Conservation (phyloP, 305 asterid species). For the Petunia hybrid region DNA sequence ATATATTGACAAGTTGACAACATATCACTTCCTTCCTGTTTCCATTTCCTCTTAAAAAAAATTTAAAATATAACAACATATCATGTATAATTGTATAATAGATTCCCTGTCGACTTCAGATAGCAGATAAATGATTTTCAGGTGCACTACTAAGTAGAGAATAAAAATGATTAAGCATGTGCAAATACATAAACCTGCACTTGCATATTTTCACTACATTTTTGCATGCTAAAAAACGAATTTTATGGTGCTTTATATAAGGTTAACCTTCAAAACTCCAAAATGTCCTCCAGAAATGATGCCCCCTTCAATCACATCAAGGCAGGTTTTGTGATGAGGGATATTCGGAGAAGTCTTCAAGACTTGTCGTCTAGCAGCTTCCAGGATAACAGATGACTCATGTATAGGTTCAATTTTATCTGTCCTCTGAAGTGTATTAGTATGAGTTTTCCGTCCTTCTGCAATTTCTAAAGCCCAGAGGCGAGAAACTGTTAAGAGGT, state of each 20-base stretch:
- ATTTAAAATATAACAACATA: too few relatives aligned
- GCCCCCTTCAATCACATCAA: constrained; percentile 36
- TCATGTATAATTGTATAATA: too few relatives aligned
- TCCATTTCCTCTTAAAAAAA: too few relatives aligned
- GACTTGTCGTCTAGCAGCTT: constrained; percentile 26
- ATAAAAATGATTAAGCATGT: too few relatives aligned
- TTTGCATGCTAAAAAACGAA: too few relatives aligned
- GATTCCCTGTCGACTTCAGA: too few relatives aligned
- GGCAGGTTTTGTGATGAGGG: constrained; percentile 31
- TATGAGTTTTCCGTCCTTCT: constrained; percentile 27
- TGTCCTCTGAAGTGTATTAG: constrained; percentile 28
- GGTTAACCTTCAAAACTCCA: constrained; percentile 30
- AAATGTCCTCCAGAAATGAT: constrained; percentile 30
- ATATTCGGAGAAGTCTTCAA: background rate
- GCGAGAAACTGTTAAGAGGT: constrained; percentile 27
- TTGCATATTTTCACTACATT: too few relatives aligned
- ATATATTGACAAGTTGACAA: too few relatives aligned
- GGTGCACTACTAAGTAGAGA: too few relatives aligned
- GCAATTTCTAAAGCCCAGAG: constrained; percentile 35
- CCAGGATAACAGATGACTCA: constrained; percentile 24
- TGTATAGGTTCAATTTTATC: constrained; percentile 26
- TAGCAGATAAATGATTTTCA: too few relatives aligned
- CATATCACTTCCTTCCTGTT: too few relatives aligned
- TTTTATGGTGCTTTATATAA: background rate
- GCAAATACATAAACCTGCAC: too few relatives aligned